Conservation (phyloP, 2,329 filamentous ascomycete species). For the Trichocomaceae sp. region DNA sequence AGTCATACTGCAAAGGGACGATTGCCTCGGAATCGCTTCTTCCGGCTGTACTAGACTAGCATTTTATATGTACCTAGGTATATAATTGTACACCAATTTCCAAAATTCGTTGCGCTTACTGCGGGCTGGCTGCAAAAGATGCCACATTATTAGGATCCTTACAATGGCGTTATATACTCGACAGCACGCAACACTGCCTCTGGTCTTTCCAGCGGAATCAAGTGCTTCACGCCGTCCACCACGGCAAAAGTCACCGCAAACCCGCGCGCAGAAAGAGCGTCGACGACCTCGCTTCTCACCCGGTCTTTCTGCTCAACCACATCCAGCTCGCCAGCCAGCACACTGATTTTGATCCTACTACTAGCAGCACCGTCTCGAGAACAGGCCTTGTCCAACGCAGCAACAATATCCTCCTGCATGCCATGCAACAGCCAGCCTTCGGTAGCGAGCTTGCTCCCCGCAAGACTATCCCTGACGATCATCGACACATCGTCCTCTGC, state of each 20-base stretch:
- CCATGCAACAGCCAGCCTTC: conserved; percentile 31
- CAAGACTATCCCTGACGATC: conserved; percentile 25
- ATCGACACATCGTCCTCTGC: conserved; percentile 15
- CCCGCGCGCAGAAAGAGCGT: conserved; percentile 13
- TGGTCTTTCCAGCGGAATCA: conserved; percentile 22
- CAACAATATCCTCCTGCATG: conserved; percentile 29
- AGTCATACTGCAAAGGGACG: too few species aligned
- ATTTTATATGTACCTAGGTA: too few species aligned
- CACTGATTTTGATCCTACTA: conserved; percentile 19
- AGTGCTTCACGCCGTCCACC: conserved; percentile 17
- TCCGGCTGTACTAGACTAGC: too few species aligned
- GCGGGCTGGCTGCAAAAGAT: too few species aligned
- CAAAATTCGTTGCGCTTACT: too few species aligned
- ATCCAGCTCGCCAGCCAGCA: conserved; percentile 29
- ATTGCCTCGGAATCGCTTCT: too few species aligned
- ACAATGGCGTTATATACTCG: background rate
- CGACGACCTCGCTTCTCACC: conserved; percentile 21
- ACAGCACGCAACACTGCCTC: conserved; percentile 9
- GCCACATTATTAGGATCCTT: too few species aligned
- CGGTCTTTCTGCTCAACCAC: conserved; percentile 28
- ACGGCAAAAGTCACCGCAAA: conserved; percentile 12
- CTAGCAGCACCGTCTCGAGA: background rate
- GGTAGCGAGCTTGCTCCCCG: conserved; percentile 25
- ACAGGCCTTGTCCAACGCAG: conserved; percentile 14
- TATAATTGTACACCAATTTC: too few species aligned